These are phyloP conservation scores for Dichotomocladium elegans DNA, from an alignment of 371 early-diverging fungal species.

Conservation along the genomic window DNA sequence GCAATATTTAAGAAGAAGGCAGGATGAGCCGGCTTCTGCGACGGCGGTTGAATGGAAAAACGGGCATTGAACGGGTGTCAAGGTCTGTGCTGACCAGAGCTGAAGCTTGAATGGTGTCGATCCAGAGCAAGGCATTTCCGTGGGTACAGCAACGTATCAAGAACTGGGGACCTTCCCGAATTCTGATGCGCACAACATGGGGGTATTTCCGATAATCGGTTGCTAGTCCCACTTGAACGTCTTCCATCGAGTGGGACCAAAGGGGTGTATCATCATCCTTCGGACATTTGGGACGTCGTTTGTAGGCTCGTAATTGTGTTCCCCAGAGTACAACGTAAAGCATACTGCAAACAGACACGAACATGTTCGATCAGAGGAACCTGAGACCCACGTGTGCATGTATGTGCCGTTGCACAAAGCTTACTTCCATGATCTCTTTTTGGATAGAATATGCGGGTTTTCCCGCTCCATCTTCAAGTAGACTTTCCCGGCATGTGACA, in stretches of 20 bases:
- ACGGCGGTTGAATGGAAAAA: conserved; percentile 26
- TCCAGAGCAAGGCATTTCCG: conserved; percentile 26
- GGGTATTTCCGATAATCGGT: conserved; percentile 36
- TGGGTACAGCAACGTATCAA: conserved; percentile 22
- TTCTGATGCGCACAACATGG: conserved; percentile 32
- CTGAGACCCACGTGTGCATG: neutral
- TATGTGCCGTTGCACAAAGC: too few relatives aligned
- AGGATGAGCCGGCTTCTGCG: too few relatives aligned
- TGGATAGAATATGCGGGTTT: conserved; percentile 8
- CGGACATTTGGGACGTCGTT: conserved; percentile 3
- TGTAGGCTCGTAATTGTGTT: conserved; percentile 15
- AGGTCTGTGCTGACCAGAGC: conserved; percentile 35
- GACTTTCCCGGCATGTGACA: conserved; percentile 18
- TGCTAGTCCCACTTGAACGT: conserved; percentile 29
- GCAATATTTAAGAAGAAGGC: too few relatives aligned
- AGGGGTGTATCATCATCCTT: conserved; percentile 11
- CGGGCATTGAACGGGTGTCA: conserved; percentile 39
- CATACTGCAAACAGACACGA: conserved; percentile 2
- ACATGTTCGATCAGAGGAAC: neutral
- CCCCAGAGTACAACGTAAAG: conserved; percentile 14
- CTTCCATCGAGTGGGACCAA: conserved; percentile 38
- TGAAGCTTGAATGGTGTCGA: conserved; percentile 34
- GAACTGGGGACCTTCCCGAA: conserved; percentile 35
- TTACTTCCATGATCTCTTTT: conserved; percentile 27
- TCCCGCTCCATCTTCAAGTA: conserved; percentile 22